These are phyloP conservation scores for Coleophoma eucalyptorum DNA, from an alignment of 2,329 filamentous ascomycete species.

Conservation along the genomic window DNA sequence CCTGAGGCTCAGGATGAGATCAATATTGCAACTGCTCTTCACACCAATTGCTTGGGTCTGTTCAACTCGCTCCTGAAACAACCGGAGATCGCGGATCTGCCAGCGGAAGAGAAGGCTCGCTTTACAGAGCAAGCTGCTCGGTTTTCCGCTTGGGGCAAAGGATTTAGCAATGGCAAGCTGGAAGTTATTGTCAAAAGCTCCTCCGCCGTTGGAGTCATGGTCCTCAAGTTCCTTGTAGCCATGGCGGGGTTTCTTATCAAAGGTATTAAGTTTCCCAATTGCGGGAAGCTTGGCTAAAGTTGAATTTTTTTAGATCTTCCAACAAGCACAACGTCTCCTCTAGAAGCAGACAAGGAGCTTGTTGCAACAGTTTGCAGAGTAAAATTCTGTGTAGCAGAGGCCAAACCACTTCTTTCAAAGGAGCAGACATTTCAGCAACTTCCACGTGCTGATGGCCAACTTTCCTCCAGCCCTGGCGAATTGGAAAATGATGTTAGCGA, in stretches of 20 bases:
- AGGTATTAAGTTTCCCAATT: not conserved
- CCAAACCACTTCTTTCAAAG: not conserved
- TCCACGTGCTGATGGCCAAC: not conserved
- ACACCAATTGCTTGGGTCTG: not conserved
- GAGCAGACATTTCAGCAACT: not conserved
- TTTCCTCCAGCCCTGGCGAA: not conserved
- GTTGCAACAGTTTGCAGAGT: not conserved
- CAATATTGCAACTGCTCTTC: not conserved
- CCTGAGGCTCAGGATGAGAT: not conserved
- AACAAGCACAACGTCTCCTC: not conserved
- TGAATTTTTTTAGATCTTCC: not conserved
- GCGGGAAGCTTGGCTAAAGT: not conserved
- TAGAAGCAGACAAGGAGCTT: not conserved
- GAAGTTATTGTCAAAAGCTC: not conserved
- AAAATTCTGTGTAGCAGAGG: not conserved
- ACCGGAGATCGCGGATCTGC: not conserved
- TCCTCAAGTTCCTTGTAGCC: not conserved
- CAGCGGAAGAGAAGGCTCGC: not conserved
- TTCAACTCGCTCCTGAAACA: not conserved
- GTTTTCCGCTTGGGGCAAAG: not conserved
- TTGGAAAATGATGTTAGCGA: not conserved
- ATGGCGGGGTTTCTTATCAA: constrained; percentile 1
- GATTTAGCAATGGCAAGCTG: not conserved
- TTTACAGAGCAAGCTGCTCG: not conserved
- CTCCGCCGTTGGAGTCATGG: not conserved